phyloP scores from a whole-genome alignment of 768 basidiomycete species.

The Thelephora ganbajun region DNA sequence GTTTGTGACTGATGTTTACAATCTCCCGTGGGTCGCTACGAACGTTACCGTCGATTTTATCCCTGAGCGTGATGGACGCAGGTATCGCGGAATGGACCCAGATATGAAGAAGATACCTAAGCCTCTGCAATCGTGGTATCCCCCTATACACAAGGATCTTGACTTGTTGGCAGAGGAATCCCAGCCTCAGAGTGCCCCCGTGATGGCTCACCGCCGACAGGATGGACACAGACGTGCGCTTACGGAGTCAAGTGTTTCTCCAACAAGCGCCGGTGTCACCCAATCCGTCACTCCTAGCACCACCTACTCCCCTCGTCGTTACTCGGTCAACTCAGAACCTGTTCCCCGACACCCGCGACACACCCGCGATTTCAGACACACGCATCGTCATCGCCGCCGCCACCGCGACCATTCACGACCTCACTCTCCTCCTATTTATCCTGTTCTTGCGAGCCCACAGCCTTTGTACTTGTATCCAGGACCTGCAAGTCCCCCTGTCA shows the following conservation, averaged over 20 bases:
- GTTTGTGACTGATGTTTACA: conserved; percentile 19
- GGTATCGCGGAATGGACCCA: conserved; percentile 3
- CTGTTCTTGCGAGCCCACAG: neutral
- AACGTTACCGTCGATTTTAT: conserved; percentile 20
- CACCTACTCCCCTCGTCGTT: neutral
- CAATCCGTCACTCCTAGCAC: neutral
- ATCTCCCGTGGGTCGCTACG: conserved; percentile 23
- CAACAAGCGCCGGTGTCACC: neutral
- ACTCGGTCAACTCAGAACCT: neutral
- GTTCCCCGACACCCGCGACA: neutral
- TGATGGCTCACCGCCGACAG: neutral
- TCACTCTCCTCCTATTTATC: neutral
- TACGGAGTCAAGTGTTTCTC: neutral
- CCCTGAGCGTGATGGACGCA: conserved; percentile 15
- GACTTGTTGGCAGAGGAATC: conserved; percentile 11
- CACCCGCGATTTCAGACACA: neutral
- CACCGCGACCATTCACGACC: neutral
- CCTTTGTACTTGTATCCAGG: neutral
- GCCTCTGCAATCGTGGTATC: conserved; percentile 14
- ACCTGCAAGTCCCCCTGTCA: neutral
- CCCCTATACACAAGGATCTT: conserved; percentile 9
- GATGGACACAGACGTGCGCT: neutral
- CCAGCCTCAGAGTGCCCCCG: neutral
- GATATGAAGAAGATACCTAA: conserved; percentile 3
- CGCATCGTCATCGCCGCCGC: neutral